Evolutionary conservation across 768 basidiomycete genomes (phyloP).

Genomic region (Daedaleopsis sinensis): DNA sequence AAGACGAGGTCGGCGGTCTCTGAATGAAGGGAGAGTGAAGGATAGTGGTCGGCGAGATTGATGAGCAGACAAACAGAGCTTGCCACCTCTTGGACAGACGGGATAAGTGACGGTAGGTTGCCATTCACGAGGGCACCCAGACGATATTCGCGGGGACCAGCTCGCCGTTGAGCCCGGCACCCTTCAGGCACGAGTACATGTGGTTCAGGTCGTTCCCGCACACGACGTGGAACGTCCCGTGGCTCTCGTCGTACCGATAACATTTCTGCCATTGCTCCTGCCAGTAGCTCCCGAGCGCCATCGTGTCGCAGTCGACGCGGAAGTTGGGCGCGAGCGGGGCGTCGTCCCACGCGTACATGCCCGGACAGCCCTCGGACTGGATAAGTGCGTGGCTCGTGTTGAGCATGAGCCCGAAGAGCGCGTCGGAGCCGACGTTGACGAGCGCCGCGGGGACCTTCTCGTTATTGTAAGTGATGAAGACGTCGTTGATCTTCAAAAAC

Average conservation of each 20-base stretch:
- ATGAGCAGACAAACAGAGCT: too few species aligned
- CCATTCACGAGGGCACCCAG: conserved; percentile 1
- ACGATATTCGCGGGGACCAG: conserved; percentile 2
- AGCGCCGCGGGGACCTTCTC: neutral
- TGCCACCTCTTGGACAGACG: too few species aligned
- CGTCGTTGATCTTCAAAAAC: conserved; percentile 4
- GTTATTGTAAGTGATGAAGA: conserved; percentile 1
- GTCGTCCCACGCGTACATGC: conserved; percentile 2
- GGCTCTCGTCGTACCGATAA: neutral
- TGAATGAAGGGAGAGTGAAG: too few species aligned
- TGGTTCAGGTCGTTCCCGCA: conserved; percentile 3
- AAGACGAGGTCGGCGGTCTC: too few species aligned
- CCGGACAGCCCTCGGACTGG: neutral
- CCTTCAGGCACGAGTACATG: conserved; percentile 7
- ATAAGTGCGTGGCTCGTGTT: neutral
- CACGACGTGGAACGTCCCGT: neutral
- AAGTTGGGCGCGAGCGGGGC: conserved; percentile 1
- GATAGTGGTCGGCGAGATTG: too few species aligned
- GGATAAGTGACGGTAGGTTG: too few species aligned
- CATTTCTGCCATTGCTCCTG: conserved; percentile 7
- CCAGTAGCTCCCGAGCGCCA: conserved; percentile 13
- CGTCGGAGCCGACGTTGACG: conserved; percentile 7
- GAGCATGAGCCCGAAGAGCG: conserved; percentile 11
- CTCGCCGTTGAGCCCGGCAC: neutral
- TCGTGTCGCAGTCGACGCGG: conserved; percentile 11